Evolutionary conservation across 2,329 filamentous ascomycete species (phyloP), one percentile per base, ranked within the genome.

Genomic region (Exophiala calicioides): DNA sequence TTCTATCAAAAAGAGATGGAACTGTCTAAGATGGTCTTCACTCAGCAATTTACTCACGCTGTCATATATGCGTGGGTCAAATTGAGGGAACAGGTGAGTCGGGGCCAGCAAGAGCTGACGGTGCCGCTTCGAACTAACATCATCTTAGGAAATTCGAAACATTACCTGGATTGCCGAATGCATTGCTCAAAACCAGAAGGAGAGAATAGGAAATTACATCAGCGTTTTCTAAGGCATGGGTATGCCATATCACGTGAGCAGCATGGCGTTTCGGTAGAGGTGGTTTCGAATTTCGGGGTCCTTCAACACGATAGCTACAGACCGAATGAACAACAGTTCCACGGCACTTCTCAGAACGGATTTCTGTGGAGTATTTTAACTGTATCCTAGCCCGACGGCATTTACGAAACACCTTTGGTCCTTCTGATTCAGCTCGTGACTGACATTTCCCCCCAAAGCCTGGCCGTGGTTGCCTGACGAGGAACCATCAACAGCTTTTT

Each of bases 1-100:
- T 98, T 98, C 72, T 98, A 98, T 68, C 89, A 96, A 69, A 97
- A 95, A 74, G 93, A 98, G 73, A 97, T 97, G 93, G 90, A 98
- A 68, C 86, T 97, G 55, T 91, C 88, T 45, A 98, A 98, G 78
- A 74, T 85, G 51, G 89, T 90, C 6, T 98, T 98, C 65, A 98
- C 93, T 4, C 81, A 89, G 59, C 93, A 98, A 68, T 98, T 98
- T 68, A 95, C 90, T 10, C 90, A 88, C 61, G 87, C 88, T 26
- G 88, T 97, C 58, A 88, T 98, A 39, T 98, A 97, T 66, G 90
- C 90, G 13, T 98, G 93, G 93, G 88, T 98, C 49, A 96, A 95
- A 76, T 74, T 98, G 63, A 83, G 90, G 68, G 93, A 98, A 72
- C 93, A 98, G 83, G 91, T 95, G 72, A 67, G 84, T 37, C 24